Conservation (phyloP, 2,329 filamentous ascomycete species). For the Cladosporium cucumerinum region DNA sequence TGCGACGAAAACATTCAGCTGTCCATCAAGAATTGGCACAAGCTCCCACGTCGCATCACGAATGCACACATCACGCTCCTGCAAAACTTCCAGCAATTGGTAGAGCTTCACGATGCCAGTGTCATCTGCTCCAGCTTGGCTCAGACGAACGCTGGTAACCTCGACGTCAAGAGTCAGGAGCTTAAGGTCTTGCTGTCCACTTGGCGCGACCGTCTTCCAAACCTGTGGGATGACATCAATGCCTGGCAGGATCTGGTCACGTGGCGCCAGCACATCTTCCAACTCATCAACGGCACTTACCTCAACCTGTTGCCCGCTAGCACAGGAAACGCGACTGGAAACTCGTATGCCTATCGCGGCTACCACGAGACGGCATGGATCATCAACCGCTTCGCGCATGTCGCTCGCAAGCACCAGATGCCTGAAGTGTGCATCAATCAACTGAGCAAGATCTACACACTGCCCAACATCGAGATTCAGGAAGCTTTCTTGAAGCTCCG, state of each 20-base stretch:
- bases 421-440: constrained; percentile 97
- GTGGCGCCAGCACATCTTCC: constrained; percentile 98
- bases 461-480: constrained; percentile 99
- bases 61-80: constrained; percentile 92
- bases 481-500: constrained; percentile 96
- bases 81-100: constrained; percentile 96
- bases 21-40: constrained; percentile 97
- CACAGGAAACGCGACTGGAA: constrained; percentile 77
- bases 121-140: constrained; percentile 91
- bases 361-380: constrained; percentile 99
- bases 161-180: constrained; percentile 93
- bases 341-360: constrained; percentile 92
- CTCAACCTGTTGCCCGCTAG: constrained; percentile 77
- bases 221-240: constrained; percentile 99
- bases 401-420: constrained; percentile 93
- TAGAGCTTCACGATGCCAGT: constrained; percentile 95
- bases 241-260: constrained; percentile 99
- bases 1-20: constrained; percentile 97
- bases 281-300: constrained; percentile 92
- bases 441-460: constrained; percentile 93
- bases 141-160: constrained; percentile 75
- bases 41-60: constrained; percentile 88
- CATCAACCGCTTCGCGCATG: constrained; percentile 97
- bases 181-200: constrained; percentile 89
- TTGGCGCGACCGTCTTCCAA: constrained; percentile 92